Percentiles rank a stretch among this genome's conserved stretches.
phyloP scores from a whole-genome alignment of 192 early-diverging fungal species.

The Backusella sp. region DNA sequence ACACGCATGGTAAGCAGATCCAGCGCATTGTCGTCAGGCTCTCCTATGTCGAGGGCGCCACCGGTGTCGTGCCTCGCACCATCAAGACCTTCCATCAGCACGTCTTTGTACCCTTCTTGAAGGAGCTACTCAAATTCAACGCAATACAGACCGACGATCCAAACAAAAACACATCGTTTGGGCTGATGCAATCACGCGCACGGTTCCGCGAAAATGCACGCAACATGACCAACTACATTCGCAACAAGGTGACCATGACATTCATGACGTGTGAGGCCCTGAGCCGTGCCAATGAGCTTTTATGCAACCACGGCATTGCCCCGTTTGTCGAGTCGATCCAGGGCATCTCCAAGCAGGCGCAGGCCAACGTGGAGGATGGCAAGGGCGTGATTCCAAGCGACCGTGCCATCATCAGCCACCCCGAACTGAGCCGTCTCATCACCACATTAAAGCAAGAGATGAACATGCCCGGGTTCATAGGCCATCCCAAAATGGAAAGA shows the following conservation, averaged over 20 bases:
- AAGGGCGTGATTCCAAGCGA: background rate
- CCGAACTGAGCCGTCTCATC: background rate
- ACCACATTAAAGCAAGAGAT: background rate
- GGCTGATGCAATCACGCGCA: conserved; percentile 39
- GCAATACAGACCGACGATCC: conserved; percentile 28
- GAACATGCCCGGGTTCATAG: conserved; percentile 41
- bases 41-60: conserved; percentile 41
- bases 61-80: conserved; percentile 20
- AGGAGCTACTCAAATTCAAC: conserved; percentile 28
- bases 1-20: conserved; percentile 63
- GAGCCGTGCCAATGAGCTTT: conserved; percentile 41
- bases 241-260: conserved; percentile 14
- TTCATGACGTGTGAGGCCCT: conserved; percentile 31
- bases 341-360: background rate
- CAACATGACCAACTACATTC: conserved; percentile 23
- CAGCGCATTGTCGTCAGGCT: conserved; percentile 68
- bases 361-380: conserved; percentile 2
- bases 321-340: conserved; percentile 46
- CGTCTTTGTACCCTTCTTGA: conserved; percentile 25
- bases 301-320: conserved; percentile 46
- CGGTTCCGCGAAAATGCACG: conserved; percentile 6
- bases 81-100: background rate
- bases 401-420: background rate
- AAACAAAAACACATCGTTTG: conserved; percentile 40
- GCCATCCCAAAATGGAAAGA: conserved; percentile 83